Evolutionary conservation across 2,329 filamentous ascomycete species (phyloP).

Genomic region (Nannizziopsis arthrosporioides): DNA sequence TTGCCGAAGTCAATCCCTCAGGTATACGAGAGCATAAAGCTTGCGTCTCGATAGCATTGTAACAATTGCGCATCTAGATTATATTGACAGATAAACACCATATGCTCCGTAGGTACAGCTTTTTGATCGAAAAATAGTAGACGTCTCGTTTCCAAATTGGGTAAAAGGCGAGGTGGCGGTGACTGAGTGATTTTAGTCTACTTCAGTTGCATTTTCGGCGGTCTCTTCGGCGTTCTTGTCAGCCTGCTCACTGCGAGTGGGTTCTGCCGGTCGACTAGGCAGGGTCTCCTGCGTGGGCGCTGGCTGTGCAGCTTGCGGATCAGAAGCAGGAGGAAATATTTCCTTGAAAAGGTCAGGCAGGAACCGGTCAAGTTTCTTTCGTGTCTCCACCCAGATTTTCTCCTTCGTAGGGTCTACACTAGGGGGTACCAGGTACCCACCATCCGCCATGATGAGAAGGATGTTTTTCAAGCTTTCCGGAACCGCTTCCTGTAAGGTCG

Average conservation of each 20-base stretch:
- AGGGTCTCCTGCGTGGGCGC: neutral
- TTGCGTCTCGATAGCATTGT: too few relatives aligned
- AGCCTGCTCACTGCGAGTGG: neutral
- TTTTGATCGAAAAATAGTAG: too few relatives aligned
- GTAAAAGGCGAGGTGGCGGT: too few relatives aligned
- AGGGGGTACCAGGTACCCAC: constrained; percentile 68
- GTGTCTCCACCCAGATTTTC: constrained; percentile 50
- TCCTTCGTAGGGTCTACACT: constrained; percentile 39
- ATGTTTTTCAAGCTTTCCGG: constrained; percentile 95
- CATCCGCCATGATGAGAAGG: constrained; percentile 84
- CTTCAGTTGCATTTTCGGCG: neutral
- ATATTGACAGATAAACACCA: too few relatives aligned
- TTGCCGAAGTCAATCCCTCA: too few relatives aligned
- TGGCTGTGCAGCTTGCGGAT: neutral
- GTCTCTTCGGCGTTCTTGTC: neutral
- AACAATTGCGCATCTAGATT: too few relatives aligned
- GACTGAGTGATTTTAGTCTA: neutral
- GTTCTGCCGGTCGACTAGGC: neutral
- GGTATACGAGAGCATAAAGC: too few relatives aligned
- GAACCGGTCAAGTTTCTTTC: constrained; percentile 48
- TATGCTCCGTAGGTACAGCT: too few relatives aligned
- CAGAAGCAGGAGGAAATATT: constrained; percentile 39
- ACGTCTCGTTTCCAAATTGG: too few relatives aligned
- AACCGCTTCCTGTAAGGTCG: constrained; percentile 60
- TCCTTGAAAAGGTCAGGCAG: constrained; percentile 48